phyloP scores from a whole-genome alignment of 2,329 filamentous ascomycete genomes.

The Rhinocladiella similis region DNA sequence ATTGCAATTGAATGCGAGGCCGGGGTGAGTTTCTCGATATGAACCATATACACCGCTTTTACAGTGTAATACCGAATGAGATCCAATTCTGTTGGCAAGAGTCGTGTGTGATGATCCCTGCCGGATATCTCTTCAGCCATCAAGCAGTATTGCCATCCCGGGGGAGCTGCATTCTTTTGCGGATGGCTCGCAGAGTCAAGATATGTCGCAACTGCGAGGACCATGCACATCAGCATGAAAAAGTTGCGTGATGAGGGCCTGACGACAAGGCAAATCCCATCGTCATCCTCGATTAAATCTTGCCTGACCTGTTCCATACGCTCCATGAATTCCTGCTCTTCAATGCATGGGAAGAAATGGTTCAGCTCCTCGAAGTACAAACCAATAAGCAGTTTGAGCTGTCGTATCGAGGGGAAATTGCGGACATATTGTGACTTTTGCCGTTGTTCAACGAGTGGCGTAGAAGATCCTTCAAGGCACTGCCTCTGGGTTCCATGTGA shows the following conservation, averaged over 20 bases:
- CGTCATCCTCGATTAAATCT: background rate
- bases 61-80: conserved; percentile 1
- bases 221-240: conserved; percentile 3
- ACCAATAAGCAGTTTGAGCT: background rate
- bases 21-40: background rate
- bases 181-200: background rate
- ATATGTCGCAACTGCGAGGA: conserved; percentile 4
- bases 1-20: background rate
- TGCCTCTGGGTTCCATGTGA: background rate
- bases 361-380: conserved; percentile 5
- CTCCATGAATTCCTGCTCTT: conserved; percentile 1
- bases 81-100: background rate
- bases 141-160: background rate
- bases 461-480: background rate
- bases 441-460: background rate
- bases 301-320: background rate
- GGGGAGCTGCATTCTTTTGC: background rate
- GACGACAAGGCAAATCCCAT: background rate
- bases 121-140: conserved; percentile 3
- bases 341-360: conserved; percentile 1
- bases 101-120: background rate
- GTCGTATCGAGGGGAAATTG: background rate
- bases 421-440: conserved; percentile 2
- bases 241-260: background rate
- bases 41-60: conserved; percentile 4